Evolutionary conservation across 495 filamentous ascomycete genomes (phyloP).

Genomic region (Penicillium salamii): DNA sequence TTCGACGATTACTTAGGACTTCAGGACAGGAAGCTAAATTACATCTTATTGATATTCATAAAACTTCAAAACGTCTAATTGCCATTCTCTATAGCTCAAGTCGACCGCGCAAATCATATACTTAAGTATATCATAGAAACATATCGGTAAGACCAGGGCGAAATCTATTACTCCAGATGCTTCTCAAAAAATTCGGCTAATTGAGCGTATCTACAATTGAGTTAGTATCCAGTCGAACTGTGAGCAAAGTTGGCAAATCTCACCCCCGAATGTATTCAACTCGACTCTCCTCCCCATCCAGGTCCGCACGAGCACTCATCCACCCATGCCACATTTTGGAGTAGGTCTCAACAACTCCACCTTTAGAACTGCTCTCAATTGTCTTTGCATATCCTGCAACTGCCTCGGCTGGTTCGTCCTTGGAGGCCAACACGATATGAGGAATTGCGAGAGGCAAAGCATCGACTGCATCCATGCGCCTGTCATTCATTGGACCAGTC

Average conservation of each 20-base stretch:
- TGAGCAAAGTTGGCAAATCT: slow-evolving; percentile 11
- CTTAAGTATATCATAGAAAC: not conserved
- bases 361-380: slow-evolving; percentile 35
- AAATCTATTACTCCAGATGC: slow-evolving; percentile 22
- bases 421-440: slow-evolving; percentile 52
- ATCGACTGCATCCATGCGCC: slow-evolving; percentile 40
- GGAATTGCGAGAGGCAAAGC: slow-evolving; percentile 47
- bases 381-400: slow-evolving; percentile 38
- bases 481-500: slow-evolving; percentile 7
- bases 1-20: too few species aligned
- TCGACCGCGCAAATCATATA: not conserved
- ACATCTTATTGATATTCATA: too few species aligned
- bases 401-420: slow-evolving; percentile 46
- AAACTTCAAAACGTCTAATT: too few species aligned
- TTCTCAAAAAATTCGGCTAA: slow-evolving; percentile 45
- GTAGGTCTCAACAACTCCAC: slow-evolving; percentile 50
- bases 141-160: not conserved
- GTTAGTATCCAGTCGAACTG: not conserved
- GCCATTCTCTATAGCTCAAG: too few species aligned
- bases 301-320: slow-evolving; percentile 59
- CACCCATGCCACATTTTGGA: slow-evolving; percentile 56
- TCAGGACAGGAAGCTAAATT: too few species aligned
- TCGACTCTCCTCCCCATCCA: slow-evolving; percentile 45
- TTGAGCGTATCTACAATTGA: slow-evolving; percentile 32
- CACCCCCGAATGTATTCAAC: slow-evolving; percentile 54